Evolutionary conservation across 139 green algal species (phyloP).

Genomic region (Astrephomene gubernaculifera): DNA sequence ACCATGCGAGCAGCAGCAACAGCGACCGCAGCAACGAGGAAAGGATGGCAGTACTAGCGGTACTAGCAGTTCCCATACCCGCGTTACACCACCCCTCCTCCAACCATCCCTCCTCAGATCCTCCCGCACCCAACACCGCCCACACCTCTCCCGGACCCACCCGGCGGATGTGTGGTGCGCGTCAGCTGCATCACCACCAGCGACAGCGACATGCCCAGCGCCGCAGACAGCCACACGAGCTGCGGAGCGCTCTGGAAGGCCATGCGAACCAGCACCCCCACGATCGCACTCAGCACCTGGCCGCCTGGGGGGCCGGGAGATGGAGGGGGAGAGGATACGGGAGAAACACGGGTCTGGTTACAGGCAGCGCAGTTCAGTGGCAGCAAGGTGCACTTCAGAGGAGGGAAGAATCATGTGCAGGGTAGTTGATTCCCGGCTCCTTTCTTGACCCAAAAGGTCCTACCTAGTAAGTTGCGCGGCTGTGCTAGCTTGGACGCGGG

Average conservation of each 20-base stretch:
- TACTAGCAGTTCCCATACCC: no score
- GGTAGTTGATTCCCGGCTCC: no score
- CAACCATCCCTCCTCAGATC: no score
- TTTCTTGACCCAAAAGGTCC: no score
- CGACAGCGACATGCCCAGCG: constrained; percentile 58
- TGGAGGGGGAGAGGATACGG: background rate
- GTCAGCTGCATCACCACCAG: constrained; percentile 58
- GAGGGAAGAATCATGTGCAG: no score
- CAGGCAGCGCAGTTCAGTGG: no score
- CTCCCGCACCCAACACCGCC: no score
- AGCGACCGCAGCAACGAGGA: no score
- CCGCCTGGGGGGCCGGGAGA: constrained; percentile 42
- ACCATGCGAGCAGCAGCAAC: no score
- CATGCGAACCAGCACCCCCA: constrained; percentile 49
- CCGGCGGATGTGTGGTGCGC: constrained; percentile 56
- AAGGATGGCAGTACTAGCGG: no score
- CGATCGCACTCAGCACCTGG: constrained; percentile 55
- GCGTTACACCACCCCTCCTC: no score
- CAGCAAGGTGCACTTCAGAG: no score
- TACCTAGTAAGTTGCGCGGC: constrained; percentile 64
- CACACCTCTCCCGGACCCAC: constrained; percentile 6
- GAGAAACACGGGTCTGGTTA: background rate
- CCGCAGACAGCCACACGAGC: constrained; percentile 50
- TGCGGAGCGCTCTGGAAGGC: background rate
- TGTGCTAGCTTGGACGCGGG: constrained; percentile 52